A percentile compares a stretch with the other conserved stretches of the same genome.
Conservation (phyloP, 2,329 filamentous ascomycete genomes). For the Pseudofabraea citricarpa region DNA sequence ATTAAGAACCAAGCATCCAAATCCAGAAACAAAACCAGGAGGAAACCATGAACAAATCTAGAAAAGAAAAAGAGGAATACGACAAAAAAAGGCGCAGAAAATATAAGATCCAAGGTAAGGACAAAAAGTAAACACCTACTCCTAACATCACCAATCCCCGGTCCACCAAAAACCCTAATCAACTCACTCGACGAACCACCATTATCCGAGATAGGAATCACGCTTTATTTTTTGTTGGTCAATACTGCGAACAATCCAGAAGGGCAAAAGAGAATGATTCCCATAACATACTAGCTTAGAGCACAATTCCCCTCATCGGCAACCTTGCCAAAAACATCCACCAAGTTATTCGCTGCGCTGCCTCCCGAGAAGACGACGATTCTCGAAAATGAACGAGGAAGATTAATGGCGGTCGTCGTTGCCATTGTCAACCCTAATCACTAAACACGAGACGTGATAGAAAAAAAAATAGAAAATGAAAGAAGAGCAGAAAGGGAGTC, state of each 20-base stretch:
- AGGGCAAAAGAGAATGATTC: conserved; percentile 43
- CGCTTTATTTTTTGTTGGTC: too few relatives aligned
- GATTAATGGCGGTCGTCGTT: too few relatives aligned
- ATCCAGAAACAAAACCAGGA: neutral
- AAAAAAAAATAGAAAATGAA: neutral
- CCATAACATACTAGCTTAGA: conserved; percentile 27
- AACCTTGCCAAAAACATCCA: conserved; percentile 75
- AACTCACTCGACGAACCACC: conserved; percentile 91
- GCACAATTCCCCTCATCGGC: conserved; percentile 29
- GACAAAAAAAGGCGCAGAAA: neutral
- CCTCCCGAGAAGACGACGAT: conserved; percentile 87
- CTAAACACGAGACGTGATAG: too few relatives aligned
- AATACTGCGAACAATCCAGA: neutral
- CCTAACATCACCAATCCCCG: conserved; percentile 75
- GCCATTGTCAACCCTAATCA: too few relatives aligned
- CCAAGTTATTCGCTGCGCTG: conserved; percentile 89
- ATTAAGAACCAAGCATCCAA: too few relatives aligned
- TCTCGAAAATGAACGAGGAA: neutral
- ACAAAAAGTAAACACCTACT: conserved; percentile 42
- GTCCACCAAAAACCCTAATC: conserved; percentile 90
- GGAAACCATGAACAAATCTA: neutral
- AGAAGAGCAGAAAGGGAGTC: neutral
- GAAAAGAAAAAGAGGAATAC: neutral
- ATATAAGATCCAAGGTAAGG: too few relatives aligned
- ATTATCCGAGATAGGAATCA: conserved; percentile 95